phyloP scores from a whole-genome alignment of 495 filamentous ascomycete genomes.

The Pyrenula massariospora region DNA sequence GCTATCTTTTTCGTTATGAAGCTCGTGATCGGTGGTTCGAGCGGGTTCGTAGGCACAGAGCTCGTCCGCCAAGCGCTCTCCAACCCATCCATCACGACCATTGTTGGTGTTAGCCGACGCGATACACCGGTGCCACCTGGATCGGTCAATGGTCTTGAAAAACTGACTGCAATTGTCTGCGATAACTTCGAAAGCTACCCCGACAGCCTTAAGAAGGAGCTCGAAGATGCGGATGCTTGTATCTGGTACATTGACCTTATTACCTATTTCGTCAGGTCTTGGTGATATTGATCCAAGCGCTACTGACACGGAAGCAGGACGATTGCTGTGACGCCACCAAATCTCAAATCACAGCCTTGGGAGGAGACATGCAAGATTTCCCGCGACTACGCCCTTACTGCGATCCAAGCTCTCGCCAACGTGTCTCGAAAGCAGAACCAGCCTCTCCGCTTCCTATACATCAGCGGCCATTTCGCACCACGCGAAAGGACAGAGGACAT shows the following conservation, averaged over 20 bases:
- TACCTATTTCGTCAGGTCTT: conserved; percentile 2
- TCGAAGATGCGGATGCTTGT: conserved; percentile 36
- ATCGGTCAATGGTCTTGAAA: conserved; percentile 15
- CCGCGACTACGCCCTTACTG: conserved; percentile 24
- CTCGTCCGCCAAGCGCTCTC: conserved; percentile 29
- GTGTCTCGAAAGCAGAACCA: conserved; percentile 12
- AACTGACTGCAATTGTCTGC: conserved; percentile 25
- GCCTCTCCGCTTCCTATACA: conserved; percentile 33
- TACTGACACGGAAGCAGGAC: neutral
- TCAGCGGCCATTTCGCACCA: conserved; percentile 21
- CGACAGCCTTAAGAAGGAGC: conserved; percentile 21
- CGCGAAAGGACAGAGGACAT: conserved; percentile 24
- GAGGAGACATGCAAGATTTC: conserved; percentile 29
- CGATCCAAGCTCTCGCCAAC: conserved; percentile 19
- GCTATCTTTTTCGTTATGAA: no score
- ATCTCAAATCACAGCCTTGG: conserved; percentile 17
- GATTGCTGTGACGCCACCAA: conserved; percentile 31
- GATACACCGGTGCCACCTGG: conserved; percentile 8
- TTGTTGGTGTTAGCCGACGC: conserved; percentile 29
- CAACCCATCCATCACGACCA: conserved; percentile 21
- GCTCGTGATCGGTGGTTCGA: conserved; percentile 37
- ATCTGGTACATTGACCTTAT: conserved; percentile 31
- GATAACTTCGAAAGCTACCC: conserved; percentile 30
- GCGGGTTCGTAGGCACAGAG: conserved; percentile 33
- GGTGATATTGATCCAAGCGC: neutral